A percentile compares a stretch with the other conserved stretches of the same genome.
Conservation (phyloP, 805 yeast species). For the Starmerella riodocensis region DNA sequence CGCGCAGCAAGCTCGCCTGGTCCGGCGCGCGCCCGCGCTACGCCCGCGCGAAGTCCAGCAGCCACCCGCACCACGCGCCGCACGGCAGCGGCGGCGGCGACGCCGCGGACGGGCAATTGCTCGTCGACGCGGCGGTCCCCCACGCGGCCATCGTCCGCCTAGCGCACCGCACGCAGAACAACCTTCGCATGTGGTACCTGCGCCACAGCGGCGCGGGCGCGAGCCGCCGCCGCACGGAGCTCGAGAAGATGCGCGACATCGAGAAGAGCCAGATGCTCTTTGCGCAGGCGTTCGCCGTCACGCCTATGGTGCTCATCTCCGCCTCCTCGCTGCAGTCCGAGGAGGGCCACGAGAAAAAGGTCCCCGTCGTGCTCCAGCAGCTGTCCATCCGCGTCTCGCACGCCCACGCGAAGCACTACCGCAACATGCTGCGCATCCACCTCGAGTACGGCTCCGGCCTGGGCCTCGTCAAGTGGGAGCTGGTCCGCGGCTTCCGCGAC, state of each 20-base stretch:
- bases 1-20: slow-evolving; percentile 2
- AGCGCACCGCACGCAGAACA: slow-evolving; percentile 18
- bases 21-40: slow-evolving; percentile 5
- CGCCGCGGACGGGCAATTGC: too few relatives aligned
- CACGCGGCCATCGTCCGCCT: slow-evolving; percentile 10
- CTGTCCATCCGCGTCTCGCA: slow-evolving; percentile 47
- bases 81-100: slow-evolving; percentile 2
- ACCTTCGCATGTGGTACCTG: slow-evolving; percentile 16
- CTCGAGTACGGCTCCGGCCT: slow-evolving; percentile 85
- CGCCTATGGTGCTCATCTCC: slow-evolving; percentile 53
- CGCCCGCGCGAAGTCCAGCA: slow-evolving; percentile 5
- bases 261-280: slow-evolving; percentile 24
- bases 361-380: slow-evolving; percentile 68
- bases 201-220: slow-evolving; percentile 6
- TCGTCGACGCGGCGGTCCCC: too few relatives aligned
- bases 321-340: slow-evolving; percentile 66
- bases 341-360: slow-evolving; percentile 46
- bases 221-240: slow-evolving; percentile 14
- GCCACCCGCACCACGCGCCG: not conserved
- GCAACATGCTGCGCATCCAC: slow-evolving; percentile 44
- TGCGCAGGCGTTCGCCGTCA: slow-evolving; percentile 46
- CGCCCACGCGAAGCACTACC: slow-evolving; percentile 31
- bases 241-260: slow-evolving; percentile 17
- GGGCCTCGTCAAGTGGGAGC: slow-evolving; percentile 64
- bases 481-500: slow-evolving; percentile 60